These are phyloP conservation scores for Monosporozyma servazzii DNA, from an alignment of 805 yeast genomes.

Conservation along the genomic window DNA sequence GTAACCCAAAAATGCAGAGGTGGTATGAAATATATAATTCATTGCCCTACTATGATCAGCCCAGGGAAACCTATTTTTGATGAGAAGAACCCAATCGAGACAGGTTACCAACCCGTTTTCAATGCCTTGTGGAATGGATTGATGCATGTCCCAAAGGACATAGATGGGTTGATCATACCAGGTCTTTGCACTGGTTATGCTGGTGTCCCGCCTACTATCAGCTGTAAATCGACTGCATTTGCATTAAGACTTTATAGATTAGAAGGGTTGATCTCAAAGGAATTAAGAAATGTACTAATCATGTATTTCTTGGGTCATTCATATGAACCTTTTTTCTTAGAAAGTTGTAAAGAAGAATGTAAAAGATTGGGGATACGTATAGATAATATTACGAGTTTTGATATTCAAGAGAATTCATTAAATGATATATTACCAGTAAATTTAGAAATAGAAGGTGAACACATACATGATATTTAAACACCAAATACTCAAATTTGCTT, in stretches of 20 bases:
- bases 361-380: conserved; percentile 12
- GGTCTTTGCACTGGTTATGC: conserved; percentile 29
- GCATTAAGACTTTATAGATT: conserved; percentile 20
- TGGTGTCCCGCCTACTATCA: conserved; percentile 22
- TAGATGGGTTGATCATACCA: conserved; percentile 22
- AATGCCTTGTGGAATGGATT: conserved; percentile 25
- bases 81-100: conserved; percentile 9
- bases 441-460: neutral
- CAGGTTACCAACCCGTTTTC: conserved; percentile 24
- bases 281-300: conserved; percentile 18
- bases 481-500: neutral
- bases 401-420: conserved; percentile 13
- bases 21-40: conserved; percentile 19
- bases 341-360: conserved; percentile 17
- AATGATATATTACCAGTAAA: conserved; percentile 13
- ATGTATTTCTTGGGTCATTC: conserved; percentile 22
- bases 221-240: conserved; percentile 25
- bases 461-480: neutral
- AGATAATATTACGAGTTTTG: conserved; percentile 10
- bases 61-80: conserved; percentile 17
- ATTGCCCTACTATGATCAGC: conserved; percentile 28
- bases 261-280: conserved; percentile 12
- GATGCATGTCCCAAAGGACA: conserved; percentile 12
- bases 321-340: conserved; percentile 15
- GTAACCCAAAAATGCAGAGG: neutral